These are phyloP conservation scores for Bifiguratus adelaidae DNA, from an alignment of 192 early-diverging fungal species.

Conservation along the genomic window DNA sequence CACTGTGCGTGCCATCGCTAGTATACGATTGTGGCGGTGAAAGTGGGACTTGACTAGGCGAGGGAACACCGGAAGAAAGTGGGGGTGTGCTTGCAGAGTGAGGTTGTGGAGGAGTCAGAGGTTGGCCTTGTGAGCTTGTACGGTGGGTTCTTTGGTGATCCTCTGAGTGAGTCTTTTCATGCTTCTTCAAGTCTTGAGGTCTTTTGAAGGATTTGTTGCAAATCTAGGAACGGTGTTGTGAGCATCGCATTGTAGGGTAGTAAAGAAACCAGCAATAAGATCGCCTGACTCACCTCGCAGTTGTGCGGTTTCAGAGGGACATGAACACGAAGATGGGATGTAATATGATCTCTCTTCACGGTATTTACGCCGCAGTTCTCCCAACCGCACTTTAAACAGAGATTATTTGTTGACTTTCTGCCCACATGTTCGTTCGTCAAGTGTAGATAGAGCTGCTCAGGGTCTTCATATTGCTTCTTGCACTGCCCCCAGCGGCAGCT, in stretches of 20 bases:
- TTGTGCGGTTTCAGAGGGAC: slow-evolving; percentile 83
- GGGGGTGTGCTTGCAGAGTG: slow-evolving; percentile 15
- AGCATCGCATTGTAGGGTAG: background rate
- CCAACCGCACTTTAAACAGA: slow-evolving; percentile 87
- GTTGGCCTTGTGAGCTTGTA: slow-evolving; percentile 1
- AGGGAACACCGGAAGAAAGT: background rate
- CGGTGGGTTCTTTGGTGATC: slow-evolving; percentile 10
- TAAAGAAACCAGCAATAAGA: background rate
- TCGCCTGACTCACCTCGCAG: slow-evolving; percentile 44
- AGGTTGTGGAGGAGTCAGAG: slow-evolving; percentile 15
- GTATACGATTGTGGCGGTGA: background rate
- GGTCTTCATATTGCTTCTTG: slow-evolving; percentile 50
- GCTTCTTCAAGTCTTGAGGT: slow-evolving; percentile 94
- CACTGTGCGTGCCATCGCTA: background rate
- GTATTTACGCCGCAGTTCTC: slow-evolving; percentile 61
- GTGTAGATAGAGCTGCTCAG: slow-evolving; percentile 79
- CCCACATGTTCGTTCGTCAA: slow-evolving; percentile 86
- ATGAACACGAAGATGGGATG: slow-evolving; percentile 92
- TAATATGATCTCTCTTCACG: slow-evolving; percentile 92
- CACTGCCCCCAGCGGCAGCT: slow-evolving; percentile 40
- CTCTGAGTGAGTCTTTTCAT: slow-evolving; percentile 72
- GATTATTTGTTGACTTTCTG: slow-evolving; percentile 75
- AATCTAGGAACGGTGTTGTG: slow-evolving; percentile 14
- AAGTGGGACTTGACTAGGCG: background rate
- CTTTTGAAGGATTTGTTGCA: slow-evolving; percentile 85